phyloP scores from a whole-genome alignment of 306 rosid genomes.

The Benincasa hispida region DNA sequence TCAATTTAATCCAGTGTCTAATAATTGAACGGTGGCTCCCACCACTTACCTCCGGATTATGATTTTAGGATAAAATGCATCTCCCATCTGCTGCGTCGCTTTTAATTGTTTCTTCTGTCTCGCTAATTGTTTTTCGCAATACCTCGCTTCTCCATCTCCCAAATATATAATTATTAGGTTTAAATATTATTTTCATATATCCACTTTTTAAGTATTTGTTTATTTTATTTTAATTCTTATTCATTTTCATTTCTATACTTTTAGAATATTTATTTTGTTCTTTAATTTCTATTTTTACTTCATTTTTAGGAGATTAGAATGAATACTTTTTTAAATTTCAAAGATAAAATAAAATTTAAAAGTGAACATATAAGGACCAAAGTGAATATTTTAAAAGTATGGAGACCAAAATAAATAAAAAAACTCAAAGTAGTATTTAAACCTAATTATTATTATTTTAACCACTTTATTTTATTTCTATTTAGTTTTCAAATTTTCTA shows the following conservation, averaged over 20 bases:
- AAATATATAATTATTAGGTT: neutral
- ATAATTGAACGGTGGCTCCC: neutral
- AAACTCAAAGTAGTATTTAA: too few relatives aligned
- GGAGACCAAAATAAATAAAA: too few relatives aligned
- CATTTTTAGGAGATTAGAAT: too few relatives aligned
- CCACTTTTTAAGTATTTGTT: too few relatives aligned
- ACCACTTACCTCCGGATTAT: neutral
- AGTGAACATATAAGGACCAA: too few relatives aligned
- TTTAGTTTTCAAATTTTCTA: neutral
- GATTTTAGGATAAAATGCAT: neutral
- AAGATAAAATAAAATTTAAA: too few relatives aligned
- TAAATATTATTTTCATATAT: neutral
- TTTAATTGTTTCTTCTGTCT: neutral
- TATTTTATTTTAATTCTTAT: neutral
- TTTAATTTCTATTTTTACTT: too few relatives aligned
- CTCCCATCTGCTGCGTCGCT: neutral
- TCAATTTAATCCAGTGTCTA: neutral
- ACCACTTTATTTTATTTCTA: neutral
- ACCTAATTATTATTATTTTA: too few relatives aligned
- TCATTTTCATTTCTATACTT: too few relatives aligned
- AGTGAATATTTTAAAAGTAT: too few relatives aligned
- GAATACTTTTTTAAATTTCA: too few relatives aligned
- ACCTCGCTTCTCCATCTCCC: neutral
- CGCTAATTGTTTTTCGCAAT: neutral
- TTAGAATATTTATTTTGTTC: too few relatives aligned